Evolutionary conservation across 768 basidiomycete genomes (phyloP), one percentile per base, ranked within the genome.

Genomic region (Lentinula guzmanii): DNA sequence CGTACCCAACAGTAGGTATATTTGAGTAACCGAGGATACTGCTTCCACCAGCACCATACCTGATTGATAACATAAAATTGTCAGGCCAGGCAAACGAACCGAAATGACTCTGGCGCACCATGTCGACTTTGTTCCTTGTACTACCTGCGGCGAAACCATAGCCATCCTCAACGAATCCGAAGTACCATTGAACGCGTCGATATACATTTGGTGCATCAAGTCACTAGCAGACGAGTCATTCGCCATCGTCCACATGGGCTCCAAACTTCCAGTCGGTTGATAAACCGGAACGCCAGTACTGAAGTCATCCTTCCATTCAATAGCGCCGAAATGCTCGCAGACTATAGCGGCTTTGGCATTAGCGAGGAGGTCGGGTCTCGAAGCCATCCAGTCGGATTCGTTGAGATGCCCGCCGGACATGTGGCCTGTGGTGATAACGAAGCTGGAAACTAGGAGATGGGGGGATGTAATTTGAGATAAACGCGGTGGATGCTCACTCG

Each of bases 201-300:
- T 51, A 56, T 72, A 72, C 42, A 68, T 24, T 46, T 67, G 37
- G 51, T 71, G 70, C 5, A 72, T 62, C 28, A 62, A 21, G 34
- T 62, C 51, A 54, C 70, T 72, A 1, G 63, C 64, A 31, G 61
- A 61, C 13, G 69, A 67, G 35, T 67, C 65, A 60, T 70, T 71
- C 70, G 64, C 71, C 70, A 70, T 71, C 4, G 71, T 72, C 71
- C 71, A 72, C 71, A 72, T 72, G 15, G 71, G 71, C 58, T 72
- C 71, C 31, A 66, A 48, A 33, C 48, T 62, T 11, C 71, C 71
- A 0, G 70, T 72, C 10, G 71, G 41, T 45, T 66, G 58, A 62
- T 68, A 72, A 39, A 68, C 66, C 0, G 68, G 68, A 39, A 64
- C 58, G 1, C 67, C 69, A 10, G 52, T 59, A 3, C 39, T 56